Evolutionary conservation across 1,284 basidiomycete species (phyloP), one percentile per base, ranked within the genome.

Genomic region (Earliella scabrosa): DNA sequence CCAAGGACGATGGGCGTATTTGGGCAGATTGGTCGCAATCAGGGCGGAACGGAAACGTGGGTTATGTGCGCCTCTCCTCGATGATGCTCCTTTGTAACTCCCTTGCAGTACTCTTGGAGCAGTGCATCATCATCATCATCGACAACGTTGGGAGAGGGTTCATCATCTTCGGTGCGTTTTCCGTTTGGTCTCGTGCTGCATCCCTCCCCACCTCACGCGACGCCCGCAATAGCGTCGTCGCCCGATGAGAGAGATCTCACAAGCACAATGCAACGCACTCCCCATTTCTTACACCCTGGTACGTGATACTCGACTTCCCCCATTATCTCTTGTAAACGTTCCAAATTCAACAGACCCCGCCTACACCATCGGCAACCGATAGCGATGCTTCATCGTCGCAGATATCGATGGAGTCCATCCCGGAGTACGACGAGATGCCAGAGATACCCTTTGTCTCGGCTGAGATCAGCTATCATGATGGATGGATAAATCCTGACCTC

Each of bases 391-490:
- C 65, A 20, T 66, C 63, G 20, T 70, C 67, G 18, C 60, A 63
- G 36, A 34, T 62, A 52, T 70, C 69, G 41, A 63, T 65, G 50
- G 61, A 63, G 43, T 65, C 66, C 39, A 63, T 60, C 10, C 67
- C 66, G 2, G 65, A 65, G 35, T 61, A 61, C 40, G 65, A 66
- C 45, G 69, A 71, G 31, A 64, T 71, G 39, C 68, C 69, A n/a
- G 70, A 71, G 52, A 71, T 70, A 38, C 67, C 70, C 8, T 70
- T 68, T 60, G 64, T 70, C 49, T 68, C 68, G 1, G 63, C 63
- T 6, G 38, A 56, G 34, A 56, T 62, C 52, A 39, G 59, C 34
- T 46, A 45, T 45, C 34, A 52, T 18, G 49, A 56, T 50, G 50
- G 50, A 21, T 61, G 60, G 59, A 53, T 46, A 18, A 38, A 58